These are phyloP conservation scores for Daldinia decipiens DNA, from an alignment of 495 filamentous ascomycete genomes.

Conservation along the genomic window DNA sequence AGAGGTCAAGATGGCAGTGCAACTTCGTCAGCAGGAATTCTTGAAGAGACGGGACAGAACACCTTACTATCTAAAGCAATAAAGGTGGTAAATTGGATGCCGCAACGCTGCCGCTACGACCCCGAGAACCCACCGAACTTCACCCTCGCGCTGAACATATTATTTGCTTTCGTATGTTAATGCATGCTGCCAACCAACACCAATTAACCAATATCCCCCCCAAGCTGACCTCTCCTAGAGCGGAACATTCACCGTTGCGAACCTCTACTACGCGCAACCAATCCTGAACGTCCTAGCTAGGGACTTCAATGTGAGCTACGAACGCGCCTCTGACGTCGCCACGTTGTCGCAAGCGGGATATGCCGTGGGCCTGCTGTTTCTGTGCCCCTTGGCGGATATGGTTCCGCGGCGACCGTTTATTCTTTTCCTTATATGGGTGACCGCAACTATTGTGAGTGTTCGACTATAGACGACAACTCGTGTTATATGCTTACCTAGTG, in stretches of 20 bases:
- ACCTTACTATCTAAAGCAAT: slow-evolving; percentile 16
- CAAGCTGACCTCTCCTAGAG: slow-evolving; percentile 41
- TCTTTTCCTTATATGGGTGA: slow-evolving; percentile 69
- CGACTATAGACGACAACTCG: neutral
- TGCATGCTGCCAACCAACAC: neutral
- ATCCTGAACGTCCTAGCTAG: slow-evolving; percentile 73
- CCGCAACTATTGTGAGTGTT: slow-evolving; percentile 68
- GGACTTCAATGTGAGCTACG: slow-evolving; percentile 69
- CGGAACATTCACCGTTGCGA: slow-evolving; percentile 68
- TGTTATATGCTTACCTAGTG: slow-evolving; percentile 7
- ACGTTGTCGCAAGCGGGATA: slow-evolving; percentile 85
- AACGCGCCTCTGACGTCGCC: slow-evolving; percentile 66
- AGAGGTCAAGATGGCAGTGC: neutral
- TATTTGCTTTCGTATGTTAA: slow-evolving; percentile 46
- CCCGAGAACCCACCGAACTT: slow-evolving; percentile 45
- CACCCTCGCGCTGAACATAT: slow-evolving; percentile 45
- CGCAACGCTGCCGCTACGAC: slow-evolving; percentile 49
- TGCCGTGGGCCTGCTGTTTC: slow-evolving; percentile 74
- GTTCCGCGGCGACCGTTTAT: slow-evolving; percentile 75
- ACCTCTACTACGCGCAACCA: slow-evolving; percentile 79
- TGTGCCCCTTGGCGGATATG: slow-evolving; percentile 81
- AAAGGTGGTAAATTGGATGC: slow-evolving; percentile 44
- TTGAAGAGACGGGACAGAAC: neutral
- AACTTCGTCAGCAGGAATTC: neutral
- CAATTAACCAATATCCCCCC: neutral